A percentile compares a stretch with the other conserved stretches of the same genome.
These are phyloP conservation scores for Phytomonas serpens DNA, from an alignment of 208 protist genomes.

Conservation along the genomic window DNA sequence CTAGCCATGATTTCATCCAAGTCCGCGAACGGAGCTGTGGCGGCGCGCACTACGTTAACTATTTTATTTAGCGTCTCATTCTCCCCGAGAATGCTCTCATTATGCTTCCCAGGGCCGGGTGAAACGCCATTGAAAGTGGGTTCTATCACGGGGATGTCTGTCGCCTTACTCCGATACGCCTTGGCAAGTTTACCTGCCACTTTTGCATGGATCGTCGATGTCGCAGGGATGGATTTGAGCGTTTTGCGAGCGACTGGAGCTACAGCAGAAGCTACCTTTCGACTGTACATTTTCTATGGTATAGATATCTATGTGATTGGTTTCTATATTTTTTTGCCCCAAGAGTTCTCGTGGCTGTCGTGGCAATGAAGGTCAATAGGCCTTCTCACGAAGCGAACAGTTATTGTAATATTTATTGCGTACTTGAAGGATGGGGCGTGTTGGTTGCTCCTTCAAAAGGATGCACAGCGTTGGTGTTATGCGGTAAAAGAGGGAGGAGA, in stretches of 20 bases:
- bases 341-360: background rate
- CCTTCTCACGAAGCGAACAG: background rate
- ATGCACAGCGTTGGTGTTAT: background rate
- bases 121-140: background rate
- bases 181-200: background rate
- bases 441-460: background rate
- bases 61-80: slow-evolving; percentile 15
- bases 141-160: background rate
- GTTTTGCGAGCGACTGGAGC: background rate
- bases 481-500: background rate
- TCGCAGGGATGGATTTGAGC: background rate
- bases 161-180: background rate
- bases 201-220: background rate
- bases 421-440: background rate
- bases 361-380: background rate
- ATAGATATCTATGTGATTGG: background rate
- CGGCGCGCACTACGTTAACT: slow-evolving; percentile 22
- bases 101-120: background rate
- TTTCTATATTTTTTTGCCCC: background rate
- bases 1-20: slow-evolving; percentile 43
- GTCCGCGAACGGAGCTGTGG: slow-evolving; percentile 48
- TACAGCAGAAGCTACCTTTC: background rate
- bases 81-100: background rate
- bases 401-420: background rate
- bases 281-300: slow-evolving; percentile 3